Conservation (phyloP, 2,329 filamentous ascomycete genomes). For the Trichoderma sp. region DNA sequence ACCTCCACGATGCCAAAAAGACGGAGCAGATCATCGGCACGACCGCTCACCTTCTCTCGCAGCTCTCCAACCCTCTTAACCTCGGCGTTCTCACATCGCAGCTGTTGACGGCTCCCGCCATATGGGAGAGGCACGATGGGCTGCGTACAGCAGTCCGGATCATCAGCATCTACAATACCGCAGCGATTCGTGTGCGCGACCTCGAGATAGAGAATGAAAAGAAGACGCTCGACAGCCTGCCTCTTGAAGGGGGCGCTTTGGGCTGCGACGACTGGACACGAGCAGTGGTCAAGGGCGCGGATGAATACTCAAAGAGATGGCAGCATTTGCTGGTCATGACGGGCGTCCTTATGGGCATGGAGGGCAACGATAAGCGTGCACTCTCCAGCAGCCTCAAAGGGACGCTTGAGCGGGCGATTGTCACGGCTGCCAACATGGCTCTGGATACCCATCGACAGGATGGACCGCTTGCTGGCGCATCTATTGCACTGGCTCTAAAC, state of each 20-base stretch:
- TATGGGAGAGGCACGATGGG: slow-evolving; percentile 65
- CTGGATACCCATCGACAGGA: slow-evolving; percentile 52
- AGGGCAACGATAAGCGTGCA: slow-evolving; percentile 62
- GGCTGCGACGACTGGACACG: slow-evolving; percentile 57
- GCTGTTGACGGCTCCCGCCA: slow-evolving; percentile 68
- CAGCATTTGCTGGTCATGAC: slow-evolving; percentile 80
- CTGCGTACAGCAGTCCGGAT: slow-evolving; percentile 65
- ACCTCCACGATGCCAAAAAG: slow-evolving; percentile 52
- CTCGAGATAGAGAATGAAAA: slow-evolving; percentile 46
- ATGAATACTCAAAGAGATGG: slow-evolving; percentile 68
- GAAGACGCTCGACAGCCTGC: slow-evolving; percentile 25
- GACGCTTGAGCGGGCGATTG: slow-evolving; percentile 72
- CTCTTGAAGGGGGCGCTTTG: slow-evolving; percentile 47
- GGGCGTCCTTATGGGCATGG: slow-evolving; percentile 77
- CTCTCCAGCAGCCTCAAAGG: slow-evolving; percentile 64
- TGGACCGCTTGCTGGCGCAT: slow-evolving; percentile 46
- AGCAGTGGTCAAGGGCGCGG: slow-evolving; percentile 58
- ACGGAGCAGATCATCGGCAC: slow-evolving; percentile 64
- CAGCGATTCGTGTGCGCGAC: slow-evolving; percentile 56
- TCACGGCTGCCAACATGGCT: slow-evolving; percentile 75
- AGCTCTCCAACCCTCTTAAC: slow-evolving; percentile 74
- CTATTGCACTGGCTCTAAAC: slow-evolving; percentile 71
- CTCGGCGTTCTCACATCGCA: slow-evolving; percentile 72
- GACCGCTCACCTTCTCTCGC: slow-evolving; percentile 66
- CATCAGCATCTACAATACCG: slow-evolving; percentile 71